Evolutionary conservation across 2,329 filamentous ascomycete species (phyloP).

Genomic region (Aspergillus texensis): DNA sequence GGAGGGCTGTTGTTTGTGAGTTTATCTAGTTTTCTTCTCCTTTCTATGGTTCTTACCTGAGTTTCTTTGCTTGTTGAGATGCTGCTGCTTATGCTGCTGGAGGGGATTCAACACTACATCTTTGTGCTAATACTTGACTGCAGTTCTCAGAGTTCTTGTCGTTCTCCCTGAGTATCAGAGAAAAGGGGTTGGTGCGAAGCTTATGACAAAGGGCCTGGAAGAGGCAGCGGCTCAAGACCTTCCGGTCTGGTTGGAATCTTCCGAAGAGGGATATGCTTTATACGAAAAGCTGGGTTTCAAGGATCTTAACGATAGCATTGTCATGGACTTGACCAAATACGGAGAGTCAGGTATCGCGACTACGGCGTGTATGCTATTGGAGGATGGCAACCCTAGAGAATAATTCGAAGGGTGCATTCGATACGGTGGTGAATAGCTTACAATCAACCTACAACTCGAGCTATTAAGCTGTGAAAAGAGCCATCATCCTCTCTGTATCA

Average conservation of each 20-base stretch:
- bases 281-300: slow-evolving; percentile 4
- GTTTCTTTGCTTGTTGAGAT: too few relatives aligned
- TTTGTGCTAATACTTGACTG: background rate
- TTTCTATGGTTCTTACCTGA: too few relatives aligned
- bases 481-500: background rate
- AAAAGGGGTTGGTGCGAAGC: background rate
- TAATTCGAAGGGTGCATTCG: background rate
- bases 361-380: background rate
- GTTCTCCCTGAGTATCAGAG: slow-evolving; percentile 5
- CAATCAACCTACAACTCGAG: too few relatives aligned
- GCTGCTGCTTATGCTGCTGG: background rate
- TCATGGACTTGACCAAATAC: background rate
- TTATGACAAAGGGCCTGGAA: background rate
- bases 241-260: slow-evolving; percentile 2
- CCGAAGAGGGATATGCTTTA: slow-evolving; percentile 1
- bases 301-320: background rate
- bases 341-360: background rate
- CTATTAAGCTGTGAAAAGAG: background rate
- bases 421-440: too few relatives aligned
- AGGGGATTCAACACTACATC: too few relatives aligned
- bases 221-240: background rate
- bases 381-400: background rate
- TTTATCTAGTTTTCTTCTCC: background rate
- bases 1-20: background rate
- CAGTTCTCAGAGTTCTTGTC: slow-evolving; percentile 1